phyloP scores from a whole-genome alignment of 2,329 filamentous ascomycete genomes.

The Neophaeococcomyces mojaviensis region DNA sequence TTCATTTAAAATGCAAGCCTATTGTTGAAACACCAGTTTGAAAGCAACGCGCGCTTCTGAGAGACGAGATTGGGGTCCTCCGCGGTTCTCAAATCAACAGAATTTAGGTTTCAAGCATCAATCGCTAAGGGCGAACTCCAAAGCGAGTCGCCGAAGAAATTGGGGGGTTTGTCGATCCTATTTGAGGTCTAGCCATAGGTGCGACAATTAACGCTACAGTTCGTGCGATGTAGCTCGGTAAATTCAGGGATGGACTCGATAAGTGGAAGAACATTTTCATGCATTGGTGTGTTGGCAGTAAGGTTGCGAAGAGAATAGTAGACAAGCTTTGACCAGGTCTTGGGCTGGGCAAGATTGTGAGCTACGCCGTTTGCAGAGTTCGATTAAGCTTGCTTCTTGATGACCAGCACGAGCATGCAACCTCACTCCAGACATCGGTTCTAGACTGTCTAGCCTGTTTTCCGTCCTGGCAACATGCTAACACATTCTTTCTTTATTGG shows the following conservation, averaged over 20 bases:
- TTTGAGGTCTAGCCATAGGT: not conserved
- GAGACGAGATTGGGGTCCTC: not conserved
- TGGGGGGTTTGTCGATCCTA: not conserved
- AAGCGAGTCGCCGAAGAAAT: conserved; percentile 4
- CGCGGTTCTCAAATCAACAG: not conserved
- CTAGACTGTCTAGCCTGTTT: too few relatives aligned
- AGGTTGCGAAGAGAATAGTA: conserved; percentile 37
- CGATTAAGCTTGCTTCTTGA: too few relatives aligned
- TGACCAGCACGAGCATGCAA: too few relatives aligned
- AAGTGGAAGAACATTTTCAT: conserved; percentile 44
- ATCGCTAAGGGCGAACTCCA: not conserved
- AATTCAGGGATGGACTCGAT: conserved; percentile 3
- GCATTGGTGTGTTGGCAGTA: conserved; percentile 73
- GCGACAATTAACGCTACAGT: not conserved
- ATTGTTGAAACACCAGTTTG: not conserved
- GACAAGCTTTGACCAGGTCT: not conserved
- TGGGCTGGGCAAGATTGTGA: too few relatives aligned
- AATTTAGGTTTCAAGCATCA: not conserved
- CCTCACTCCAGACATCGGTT: too few relatives aligned
- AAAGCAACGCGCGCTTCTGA: not conserved
- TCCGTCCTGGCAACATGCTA: too few relatives aligned
- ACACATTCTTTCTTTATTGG: too few relatives aligned
- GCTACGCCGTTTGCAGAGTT: too few relatives aligned
- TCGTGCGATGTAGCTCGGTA: conserved; percentile 3
- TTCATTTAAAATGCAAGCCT: not conserved